Evolutionary conservation across 2,329 filamentous ascomycete species (phyloP).

Genomic region (Alternaria gansuensis): DNA sequence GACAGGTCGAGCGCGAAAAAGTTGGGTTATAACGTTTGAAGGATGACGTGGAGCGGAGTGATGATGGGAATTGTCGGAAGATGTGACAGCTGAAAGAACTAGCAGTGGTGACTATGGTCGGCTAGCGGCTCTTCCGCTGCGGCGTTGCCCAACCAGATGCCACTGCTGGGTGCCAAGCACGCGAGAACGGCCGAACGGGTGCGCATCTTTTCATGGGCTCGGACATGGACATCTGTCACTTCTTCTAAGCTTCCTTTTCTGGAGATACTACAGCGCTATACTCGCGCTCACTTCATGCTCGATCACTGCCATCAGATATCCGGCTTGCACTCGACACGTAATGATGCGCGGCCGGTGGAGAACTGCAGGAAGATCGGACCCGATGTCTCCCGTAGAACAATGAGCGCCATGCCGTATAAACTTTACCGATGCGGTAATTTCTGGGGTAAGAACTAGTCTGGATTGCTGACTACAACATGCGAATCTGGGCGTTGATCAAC

Average conservation of each 20-base stretch:
- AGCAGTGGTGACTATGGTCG: conserved; percentile 20
- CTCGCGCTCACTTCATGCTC: not conserved
- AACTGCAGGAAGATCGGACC: conserved; percentile 3
- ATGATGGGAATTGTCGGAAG: conserved; percentile 22
- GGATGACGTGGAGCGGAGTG: conserved; percentile 30
- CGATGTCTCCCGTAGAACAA: conserved; percentile 18
- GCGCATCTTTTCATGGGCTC: conserved; percentile 4
- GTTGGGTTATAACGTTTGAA: conserved; percentile 11
- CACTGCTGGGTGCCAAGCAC: conserved; percentile 33
- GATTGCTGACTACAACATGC: not conserved
- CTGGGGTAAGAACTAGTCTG: conserved; percentile 13
- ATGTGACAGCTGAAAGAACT: conserved; percentile 28
- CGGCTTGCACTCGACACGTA: conserved; percentile 6
- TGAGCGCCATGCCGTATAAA: conserved; percentile 4
- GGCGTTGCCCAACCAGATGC: conserved; percentile 26
- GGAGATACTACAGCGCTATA: not conserved
- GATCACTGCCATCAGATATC: not conserved
- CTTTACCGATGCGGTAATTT: not conserved
- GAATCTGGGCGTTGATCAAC: not conserved
- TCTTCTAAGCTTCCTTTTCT: not conserved
- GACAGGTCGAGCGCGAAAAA: not conserved
- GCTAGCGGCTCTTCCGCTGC: conserved; percentile 32
- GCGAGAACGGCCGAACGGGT: conserved; percentile 19
- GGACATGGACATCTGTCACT: not conserved
- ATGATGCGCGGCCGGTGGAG: conserved; percentile 15